Evolutionary conservation across 768 basidiomycete genomes (phyloP), one percentile per base, ranked within the genome.

Genomic region (Macrolepiota dolichaula): DNA sequence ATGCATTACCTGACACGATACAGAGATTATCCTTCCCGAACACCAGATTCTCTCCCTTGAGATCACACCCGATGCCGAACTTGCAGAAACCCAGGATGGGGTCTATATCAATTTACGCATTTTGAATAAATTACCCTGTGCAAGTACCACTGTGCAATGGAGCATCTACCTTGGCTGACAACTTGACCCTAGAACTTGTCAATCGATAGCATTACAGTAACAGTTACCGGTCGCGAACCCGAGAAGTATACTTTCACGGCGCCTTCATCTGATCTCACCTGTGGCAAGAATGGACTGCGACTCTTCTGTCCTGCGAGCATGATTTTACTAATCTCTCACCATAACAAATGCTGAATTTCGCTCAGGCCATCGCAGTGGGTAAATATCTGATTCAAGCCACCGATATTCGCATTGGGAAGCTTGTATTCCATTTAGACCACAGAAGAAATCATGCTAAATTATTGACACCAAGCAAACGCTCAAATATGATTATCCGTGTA

Each of bases 71-170:
- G 68, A 77, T 53, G 88, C 88, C 0, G 74, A 67, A 44, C 68
- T 82, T 24, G 82, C 83, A 2, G 81, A 82, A n/a, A 79, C 77
- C 2, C 79, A 84, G 63, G 94, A 96, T 70, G 87, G 88, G 1
- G 85, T 80, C 37, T 82, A 75, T 63, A 68, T 96, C 17, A 74
- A 83, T 56, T 79, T 89, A 17, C 76, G 77, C 1, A 73, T 96
- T 29, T 74, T 73, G 35, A 98, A 94, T 68, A 72, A 73, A 40
- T 70, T 96, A 24, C 88, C 92, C 35, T 91, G 92, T 65, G 95
- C 96, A 70, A 71, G 89, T 75, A 24, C 57, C 27, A 56, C 29
- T 37, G 44, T 37, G 46, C 32, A 56, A 50, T 10, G 27, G 49
- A 57, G 44, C 24, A 19, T 59, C 27, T 32, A 40, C 36, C 44